Conservation (phyloP, 148 eudicot species). For the Spergularia bocconei region DNA sequence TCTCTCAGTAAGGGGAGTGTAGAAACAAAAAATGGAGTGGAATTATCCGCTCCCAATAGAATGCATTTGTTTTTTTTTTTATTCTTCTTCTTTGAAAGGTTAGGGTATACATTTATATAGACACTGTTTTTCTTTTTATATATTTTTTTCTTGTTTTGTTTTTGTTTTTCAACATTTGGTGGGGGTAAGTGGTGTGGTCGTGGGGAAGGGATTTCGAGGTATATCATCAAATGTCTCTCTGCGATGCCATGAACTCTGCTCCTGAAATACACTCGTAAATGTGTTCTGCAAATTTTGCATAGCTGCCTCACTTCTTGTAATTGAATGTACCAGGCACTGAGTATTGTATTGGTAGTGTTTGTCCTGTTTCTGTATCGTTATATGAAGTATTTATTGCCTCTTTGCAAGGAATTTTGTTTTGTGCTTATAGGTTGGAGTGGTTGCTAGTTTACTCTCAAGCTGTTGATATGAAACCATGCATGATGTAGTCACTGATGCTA, state of each 20-base stretch:
- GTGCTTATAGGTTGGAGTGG: neutral
- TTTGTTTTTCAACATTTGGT: neutral
- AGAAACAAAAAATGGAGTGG: too few species aligned
- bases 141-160: neutral
- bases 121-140: neutral
- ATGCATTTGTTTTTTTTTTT: neutral
- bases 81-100: neutral
- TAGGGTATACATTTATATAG: neutral
- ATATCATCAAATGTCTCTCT: too few species aligned
- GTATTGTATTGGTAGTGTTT: neutral
- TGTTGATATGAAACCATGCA: too few species aligned
- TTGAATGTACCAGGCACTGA: too few species aligned
- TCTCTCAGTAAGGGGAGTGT: too few species aligned
- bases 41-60: neutral
- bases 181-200: too few species aligned
- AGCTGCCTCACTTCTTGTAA: too few species aligned
- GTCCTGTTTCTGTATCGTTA: neutral
- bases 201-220: too few species aligned
- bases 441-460: neutral
- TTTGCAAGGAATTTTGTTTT: neutral
- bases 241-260: too few species aligned
- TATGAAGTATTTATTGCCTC: neutral
- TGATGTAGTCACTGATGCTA: slow-evolving; percentile 1
- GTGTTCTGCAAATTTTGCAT: too few species aligned
- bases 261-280: too few species aligned